Percentiles rank a stretch among this genome's conserved stretches.
Evolutionary conservation across 192 early-diverging fungal genomes (phyloP).

Genomic region (Podochytrium sp.): DNA sequence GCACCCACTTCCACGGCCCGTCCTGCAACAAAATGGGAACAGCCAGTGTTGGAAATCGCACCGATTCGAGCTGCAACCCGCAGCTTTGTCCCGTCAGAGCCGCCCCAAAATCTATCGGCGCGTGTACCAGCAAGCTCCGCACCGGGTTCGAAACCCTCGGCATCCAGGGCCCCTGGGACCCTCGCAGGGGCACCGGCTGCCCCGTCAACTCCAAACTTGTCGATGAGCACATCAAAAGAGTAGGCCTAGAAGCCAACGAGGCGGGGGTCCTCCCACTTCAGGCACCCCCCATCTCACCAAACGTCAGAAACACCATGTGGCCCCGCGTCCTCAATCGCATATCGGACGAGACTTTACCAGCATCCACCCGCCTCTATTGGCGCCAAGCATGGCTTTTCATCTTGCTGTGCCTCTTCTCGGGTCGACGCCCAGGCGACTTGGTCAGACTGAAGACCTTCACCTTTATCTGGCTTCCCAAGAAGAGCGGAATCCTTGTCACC

Average conservation of each 20-base stretch:
- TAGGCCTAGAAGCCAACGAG: not conserved
- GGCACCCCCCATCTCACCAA: not conserved
- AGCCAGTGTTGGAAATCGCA: not conserved
- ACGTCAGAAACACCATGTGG: not conserved
- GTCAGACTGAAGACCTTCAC: not conserved
- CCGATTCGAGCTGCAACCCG: not conserved
- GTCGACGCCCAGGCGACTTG: not conserved
- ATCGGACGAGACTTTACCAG: not conserved
- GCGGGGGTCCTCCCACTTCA: not conserved
- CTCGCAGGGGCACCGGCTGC: not conserved
- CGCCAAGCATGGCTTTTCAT: not conserved
- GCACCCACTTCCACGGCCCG: not conserved
- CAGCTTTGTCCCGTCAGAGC: not conserved
- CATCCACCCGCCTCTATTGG: not conserved
- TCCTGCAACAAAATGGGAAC: not conserved
- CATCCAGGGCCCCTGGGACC: not conserved
- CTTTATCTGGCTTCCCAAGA: not conserved
- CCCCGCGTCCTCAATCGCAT: not conserved
- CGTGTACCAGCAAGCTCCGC: not conserved
- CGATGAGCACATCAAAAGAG: not conserved
- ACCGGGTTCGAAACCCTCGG: not conserved
- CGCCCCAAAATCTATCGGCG: not conserved
- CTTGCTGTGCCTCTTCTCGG: not conserved
- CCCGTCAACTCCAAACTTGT: not conserved
- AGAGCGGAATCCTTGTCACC: not conserved